Base-by-base conservation (phyloP, 2,329 filamentous ascomycete species). In the Trichoderma asperellum region DNA sequence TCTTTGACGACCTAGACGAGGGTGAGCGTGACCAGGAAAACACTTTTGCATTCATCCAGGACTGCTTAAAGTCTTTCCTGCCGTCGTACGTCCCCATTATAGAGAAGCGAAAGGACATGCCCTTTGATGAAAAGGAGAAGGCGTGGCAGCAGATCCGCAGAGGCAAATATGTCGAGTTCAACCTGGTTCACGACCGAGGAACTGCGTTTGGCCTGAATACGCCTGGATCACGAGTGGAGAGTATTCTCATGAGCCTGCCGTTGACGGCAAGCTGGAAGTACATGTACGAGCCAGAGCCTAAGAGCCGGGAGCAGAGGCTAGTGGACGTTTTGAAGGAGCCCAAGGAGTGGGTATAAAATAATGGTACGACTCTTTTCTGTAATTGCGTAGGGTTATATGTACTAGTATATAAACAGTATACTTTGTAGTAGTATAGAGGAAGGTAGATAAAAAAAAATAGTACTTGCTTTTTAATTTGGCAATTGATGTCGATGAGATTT, bases 111-210 rank as follows among this genome's bases (percentile, higher is more conserved):
- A 98, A 97, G 84, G 92, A 97, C 75, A 94, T 97, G 93, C 89
- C 92, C 0, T 99, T 89, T 76, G 94, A 89, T 0, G 90, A 91
- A 59, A 86, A 90, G 74, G 92, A 97, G 82, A 97, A 97, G 84
- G 89, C 92, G 73, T 99, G 96, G 96, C 96, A 99, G 83, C 96
- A 98, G 83, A 85, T 99, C 72, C 88, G 96, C 61, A 85, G 96
- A 73, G 96, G 96, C n/a, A 87, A 94, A 76, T 99, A 99, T 79
- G 96, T 99, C 72, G 96, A 99, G 82, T 99, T 99, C 81, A 99
- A 99, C 81, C 86, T 99, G 47, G 93, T 99, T 68, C 94, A 99
- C 81, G 96, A 99, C 82, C 89, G 96, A 32, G 96, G 96, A 2
- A 99, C 96, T 2, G 90, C 92, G 8, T 99, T 99, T 80, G 96